Conservation (phyloP, 768 basidiomycete genomes). For the Mycena galericulata region DNA sequence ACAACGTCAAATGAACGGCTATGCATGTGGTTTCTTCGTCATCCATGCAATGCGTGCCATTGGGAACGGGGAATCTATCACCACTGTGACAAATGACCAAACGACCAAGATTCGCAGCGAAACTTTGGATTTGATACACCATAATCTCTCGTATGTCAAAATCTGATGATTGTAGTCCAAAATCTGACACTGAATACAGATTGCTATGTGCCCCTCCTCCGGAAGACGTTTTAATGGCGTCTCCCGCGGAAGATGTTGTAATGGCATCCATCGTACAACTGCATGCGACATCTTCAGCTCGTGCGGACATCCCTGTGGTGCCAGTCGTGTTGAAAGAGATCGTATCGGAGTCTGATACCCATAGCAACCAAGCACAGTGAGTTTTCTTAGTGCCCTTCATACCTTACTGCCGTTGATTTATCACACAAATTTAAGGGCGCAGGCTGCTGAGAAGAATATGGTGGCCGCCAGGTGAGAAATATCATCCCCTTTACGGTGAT, state of each 20-base stretch:
- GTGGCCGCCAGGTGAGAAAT: no score
- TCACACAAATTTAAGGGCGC: no score
- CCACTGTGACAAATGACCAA: neutral
- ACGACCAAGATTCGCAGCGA: neutral
- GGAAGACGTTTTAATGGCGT: no score
- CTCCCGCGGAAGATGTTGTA: neutral
- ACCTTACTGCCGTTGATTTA: no score
- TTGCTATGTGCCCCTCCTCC: neutral
- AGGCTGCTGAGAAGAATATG: no score
- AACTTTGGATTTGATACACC: neutral
- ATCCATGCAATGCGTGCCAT: slow-evolving; percentile 11
- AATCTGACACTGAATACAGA: neutral
- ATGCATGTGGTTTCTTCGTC: slow-evolving; percentile 20
- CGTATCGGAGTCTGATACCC: no score
- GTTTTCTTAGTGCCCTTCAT: no score
- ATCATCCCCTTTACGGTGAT: no score
- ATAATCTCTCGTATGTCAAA: neutral
- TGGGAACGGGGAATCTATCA: neutral
- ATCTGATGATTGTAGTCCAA: neutral
- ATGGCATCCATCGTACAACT: neutral
- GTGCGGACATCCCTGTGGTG: no score
- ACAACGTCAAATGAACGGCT: slow-evolving; percentile 20
- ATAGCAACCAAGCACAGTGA: no score
- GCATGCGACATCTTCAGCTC: no score
- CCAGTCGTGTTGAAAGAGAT: no score